phyloP scores from a whole-genome alignment of 805 yeast genomes.

The Zygosaccharomyces kombuchaensis region DNA sequence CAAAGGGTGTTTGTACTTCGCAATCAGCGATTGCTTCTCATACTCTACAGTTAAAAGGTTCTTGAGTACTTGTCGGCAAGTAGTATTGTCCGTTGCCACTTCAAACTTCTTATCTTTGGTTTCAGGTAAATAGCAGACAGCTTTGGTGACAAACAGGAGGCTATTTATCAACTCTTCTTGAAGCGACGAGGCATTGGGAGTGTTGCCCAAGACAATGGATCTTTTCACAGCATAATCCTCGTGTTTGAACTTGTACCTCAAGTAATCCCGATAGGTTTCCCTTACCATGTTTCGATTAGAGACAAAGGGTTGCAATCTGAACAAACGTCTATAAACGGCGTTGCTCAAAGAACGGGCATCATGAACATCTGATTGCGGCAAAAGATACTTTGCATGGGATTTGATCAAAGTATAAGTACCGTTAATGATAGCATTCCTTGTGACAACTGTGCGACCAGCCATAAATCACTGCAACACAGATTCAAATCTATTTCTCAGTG shows the following conservation, averaged over 20 bases:
- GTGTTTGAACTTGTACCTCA: slow-evolving; percentile 27
- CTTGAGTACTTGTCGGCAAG: slow-evolving; percentile 26
- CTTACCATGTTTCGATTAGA: slow-evolving; percentile 26
- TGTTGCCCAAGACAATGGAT: slow-evolving; percentile 12
- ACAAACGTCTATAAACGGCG: slow-evolving; percentile 25
- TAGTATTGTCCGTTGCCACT: slow-evolving; percentile 17
- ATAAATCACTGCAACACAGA: background rate
- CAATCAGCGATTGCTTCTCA: slow-evolving; percentile 18
- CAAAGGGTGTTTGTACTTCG: slow-evolving; percentile 4
- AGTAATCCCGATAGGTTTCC: slow-evolving; percentile 26
- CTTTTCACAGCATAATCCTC: slow-evolving; percentile 28
- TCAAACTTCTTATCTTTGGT: slow-evolving; percentile 1
- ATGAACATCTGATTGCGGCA: background rate
- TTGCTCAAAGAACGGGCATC: slow-evolving; percentile 7
- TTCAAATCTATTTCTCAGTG: background rate
- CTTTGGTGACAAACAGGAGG: slow-evolving; percentile 24
- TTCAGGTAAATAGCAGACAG: slow-evolving; percentile 17
- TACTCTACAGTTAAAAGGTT: slow-evolving; percentile 30
- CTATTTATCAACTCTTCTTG: slow-evolving; percentile 17
- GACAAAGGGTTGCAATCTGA: slow-evolving; percentile 27
- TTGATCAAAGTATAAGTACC: slow-evolving; percentile 16
- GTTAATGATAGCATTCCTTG: slow-evolving; percentile 22
- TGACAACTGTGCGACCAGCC: slow-evolving; percentile 14
- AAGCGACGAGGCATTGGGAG: slow-evolving; percentile 1
- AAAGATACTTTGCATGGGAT: slow-evolving; percentile 16